phyloP scores from a whole-genome alignment of 805 yeast genomes.

The Barnettozyma botsteinii region DNA sequence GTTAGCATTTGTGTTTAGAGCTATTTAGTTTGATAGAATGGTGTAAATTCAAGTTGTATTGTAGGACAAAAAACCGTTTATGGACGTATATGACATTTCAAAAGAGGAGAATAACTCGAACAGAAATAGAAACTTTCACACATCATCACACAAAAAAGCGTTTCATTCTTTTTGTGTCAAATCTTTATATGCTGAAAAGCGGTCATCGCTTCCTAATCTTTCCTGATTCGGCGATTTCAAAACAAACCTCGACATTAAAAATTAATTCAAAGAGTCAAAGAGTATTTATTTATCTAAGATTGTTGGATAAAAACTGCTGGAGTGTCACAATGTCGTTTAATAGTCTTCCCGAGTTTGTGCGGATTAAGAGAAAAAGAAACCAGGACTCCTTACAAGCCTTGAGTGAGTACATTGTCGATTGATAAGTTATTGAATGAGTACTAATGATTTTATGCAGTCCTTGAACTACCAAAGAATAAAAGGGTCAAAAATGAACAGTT shows the following conservation, averaged over 20 bases:
- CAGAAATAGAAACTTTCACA: no score
- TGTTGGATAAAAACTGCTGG: no score
- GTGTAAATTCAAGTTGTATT: no score
- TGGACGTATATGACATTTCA: no score
- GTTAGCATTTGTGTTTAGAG: background rate
- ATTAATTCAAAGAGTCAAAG: no score
- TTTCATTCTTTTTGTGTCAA: conserved; percentile 1
- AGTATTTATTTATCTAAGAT: no score
- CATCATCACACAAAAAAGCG: background rate
- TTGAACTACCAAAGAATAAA: conserved; percentile 33
- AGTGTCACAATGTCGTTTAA: background rate
- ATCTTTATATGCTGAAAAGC: background rate
- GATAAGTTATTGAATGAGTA: background rate
- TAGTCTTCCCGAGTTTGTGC: conserved; percentile 52
- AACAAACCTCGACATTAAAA: no score
- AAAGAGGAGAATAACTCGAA: no score
- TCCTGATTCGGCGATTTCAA: background rate
- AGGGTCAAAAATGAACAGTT: conserved; percentile 33
- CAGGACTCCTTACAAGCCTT: conserved; percentile 89
- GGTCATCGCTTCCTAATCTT: no score
- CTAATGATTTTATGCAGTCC: conserved; percentile 18
- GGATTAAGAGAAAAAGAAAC: conserved; percentile 81
- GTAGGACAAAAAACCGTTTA: no score
- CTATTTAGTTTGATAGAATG: background rate
- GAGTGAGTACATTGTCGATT: conserved; percentile 23